Conservation (phyloP, 352 stramenopile species). For the Phytophthora pluvialis region DNA sequence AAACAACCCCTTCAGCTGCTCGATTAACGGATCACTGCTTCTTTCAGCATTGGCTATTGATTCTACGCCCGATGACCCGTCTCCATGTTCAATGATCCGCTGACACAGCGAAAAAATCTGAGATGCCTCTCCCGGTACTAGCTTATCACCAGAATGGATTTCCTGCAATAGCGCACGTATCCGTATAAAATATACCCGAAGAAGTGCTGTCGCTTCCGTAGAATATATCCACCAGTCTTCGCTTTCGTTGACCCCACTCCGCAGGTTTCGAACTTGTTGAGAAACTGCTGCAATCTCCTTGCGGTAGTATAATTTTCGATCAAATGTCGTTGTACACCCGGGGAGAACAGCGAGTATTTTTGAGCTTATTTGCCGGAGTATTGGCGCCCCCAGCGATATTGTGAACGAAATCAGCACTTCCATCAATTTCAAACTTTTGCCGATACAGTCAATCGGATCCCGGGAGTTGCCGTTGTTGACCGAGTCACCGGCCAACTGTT, state of each 20-base stretch:
- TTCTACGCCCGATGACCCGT: not conserved
- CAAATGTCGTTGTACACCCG: conserved; percentile 1
- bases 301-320: conserved; percentile 21
- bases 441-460: conserved; percentile 31
- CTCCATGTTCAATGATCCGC: conserved; percentile 21
- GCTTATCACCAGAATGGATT: not conserved
- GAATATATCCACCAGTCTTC: conserved; percentile 28
- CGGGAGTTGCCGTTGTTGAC: not conserved
- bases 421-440: conserved; percentile 32
- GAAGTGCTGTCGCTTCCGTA: conserved; percentile 12
- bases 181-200: conserved; percentile 23
- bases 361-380: conserved; percentile 15
- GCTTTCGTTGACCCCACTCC: not conserved
- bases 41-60: conserved; percentile 1
- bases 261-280: conserved; percentile 1
- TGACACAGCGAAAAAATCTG: conserved; percentile 6
- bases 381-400: conserved; percentile 23
- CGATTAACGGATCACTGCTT: not conserved
- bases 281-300: conserved; percentile 24
- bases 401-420: conserved; percentile 36
- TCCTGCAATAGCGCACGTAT: conserved; percentile 10
- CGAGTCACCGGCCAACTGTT: conserved; percentile 27
- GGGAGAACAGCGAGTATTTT: conserved; percentile 35
- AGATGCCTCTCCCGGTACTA: not conserved
- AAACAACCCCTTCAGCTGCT: conserved; percentile 28